These are phyloP conservation scores for Haematococcus lacustris DNA, from an alignment of 139 green algal genomes.

Conservation along the genomic window DNA sequence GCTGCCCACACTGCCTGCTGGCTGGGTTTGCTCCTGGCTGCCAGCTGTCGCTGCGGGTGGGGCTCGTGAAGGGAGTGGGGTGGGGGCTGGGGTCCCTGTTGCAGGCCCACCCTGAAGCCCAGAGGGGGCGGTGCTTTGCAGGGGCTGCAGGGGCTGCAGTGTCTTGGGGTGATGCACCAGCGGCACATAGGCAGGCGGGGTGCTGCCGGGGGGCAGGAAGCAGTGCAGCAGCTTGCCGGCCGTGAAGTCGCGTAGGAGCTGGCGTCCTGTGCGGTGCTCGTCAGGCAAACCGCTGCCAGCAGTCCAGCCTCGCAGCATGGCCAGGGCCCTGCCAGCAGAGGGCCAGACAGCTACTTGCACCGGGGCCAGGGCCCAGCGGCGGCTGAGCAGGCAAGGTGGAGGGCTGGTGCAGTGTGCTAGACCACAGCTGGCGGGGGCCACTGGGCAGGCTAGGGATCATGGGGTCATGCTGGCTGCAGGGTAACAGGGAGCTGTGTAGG, in stretches of 20 bases:
- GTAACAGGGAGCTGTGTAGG: too few relatives aligned
- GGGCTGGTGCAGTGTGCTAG: too few relatives aligned
- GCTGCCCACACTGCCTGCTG: too few relatives aligned
- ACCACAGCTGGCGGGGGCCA: too few relatives aligned
- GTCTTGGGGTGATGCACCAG: constrained; percentile 2
- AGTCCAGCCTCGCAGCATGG: constrained; percentile 59
- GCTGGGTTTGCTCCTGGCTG: too few relatives aligned
- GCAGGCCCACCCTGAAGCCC: neutral
- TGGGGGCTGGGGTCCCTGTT: neutral
- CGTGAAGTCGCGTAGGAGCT: constrained; percentile 82
- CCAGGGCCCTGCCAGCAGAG: constrained; percentile 43
- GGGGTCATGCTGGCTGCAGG: too few relatives aligned
- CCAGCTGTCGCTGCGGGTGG: neutral
- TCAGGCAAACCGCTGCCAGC: constrained; percentile 75
- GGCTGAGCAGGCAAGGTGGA: too few relatives aligned
- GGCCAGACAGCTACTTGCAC: too few relatives aligned
- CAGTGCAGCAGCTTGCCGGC: constrained; percentile 84
- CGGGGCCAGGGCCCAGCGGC: too few relatives aligned
- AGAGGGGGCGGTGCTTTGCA: too few relatives aligned
- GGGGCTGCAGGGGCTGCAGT: neutral
- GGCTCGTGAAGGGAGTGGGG: neutral
- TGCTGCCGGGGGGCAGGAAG: constrained; percentile 57
- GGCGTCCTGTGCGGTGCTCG: constrained; percentile 63
- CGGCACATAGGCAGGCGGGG: neutral
- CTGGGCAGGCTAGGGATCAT: too few relatives aligned